Conservation (phyloP, 805 yeast species). For the Groenewaldozyma salmanticensis region DNA sequence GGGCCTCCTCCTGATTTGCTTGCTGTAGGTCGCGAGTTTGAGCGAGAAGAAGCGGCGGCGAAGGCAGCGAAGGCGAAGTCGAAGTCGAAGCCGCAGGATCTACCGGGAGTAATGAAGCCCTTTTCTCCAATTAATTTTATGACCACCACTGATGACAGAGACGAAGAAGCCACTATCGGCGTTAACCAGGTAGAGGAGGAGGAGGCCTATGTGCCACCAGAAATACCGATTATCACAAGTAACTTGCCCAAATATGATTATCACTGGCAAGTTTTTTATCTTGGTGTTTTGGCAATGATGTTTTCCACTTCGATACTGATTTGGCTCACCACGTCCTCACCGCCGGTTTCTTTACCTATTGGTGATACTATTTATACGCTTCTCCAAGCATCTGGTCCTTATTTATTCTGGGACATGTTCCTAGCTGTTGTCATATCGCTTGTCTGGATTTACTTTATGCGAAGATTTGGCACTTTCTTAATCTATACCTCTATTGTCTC, state of each 20-base stretch:
- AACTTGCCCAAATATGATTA: constrained; percentile 13
- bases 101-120: background rate
- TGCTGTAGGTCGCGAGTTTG: background rate
- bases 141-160: background rate
- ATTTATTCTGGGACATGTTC: constrained; percentile 17
- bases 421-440: constrained; percentile 19
- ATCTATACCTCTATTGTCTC: constrained; percentile 19
- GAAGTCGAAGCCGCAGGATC: background rate
- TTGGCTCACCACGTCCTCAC: constrained; percentile 22
- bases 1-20: background rate
- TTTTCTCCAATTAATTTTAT: background rate
- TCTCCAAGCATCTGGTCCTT: constrained; percentile 17
- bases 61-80: background rate
- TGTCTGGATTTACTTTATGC: constrained; percentile 23
- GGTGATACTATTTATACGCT: constrained; percentile 24
- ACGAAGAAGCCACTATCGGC: background rate
- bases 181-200: background rate
- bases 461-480: constrained; percentile 19
- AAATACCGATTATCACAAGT: constrained; percentile 4
- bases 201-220: constrained; percentile 6
- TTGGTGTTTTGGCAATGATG: constrained; percentile 19
- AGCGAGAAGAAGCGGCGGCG: no score
- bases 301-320: constrained; percentile 24
- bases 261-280: constrained; percentile 21
- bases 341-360: constrained; percentile 14